Base-by-base conservation (phyloP, 1,139 yeast species). In the Yamadazyma kanchanaburiensis region DNA sequence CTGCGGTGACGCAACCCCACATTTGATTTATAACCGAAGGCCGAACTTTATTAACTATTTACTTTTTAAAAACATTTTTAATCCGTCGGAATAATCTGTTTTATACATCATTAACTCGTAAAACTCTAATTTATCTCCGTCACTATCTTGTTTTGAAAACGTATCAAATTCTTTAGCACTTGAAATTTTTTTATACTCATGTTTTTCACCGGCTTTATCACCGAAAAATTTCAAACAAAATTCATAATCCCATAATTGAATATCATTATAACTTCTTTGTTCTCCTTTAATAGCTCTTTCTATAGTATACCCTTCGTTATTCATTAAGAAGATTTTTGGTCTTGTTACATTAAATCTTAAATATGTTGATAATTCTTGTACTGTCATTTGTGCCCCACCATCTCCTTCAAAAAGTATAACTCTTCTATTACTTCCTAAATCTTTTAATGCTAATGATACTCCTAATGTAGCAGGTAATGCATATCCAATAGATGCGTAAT, bases 351-450 rank as follows among this genome's bases (percentile, higher is more conserved):
- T 64, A 42, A 73, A 66, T 34, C 88, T 71, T 28, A 82, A 57
- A 51, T 72, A 79, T 15, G 86, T 76, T 2, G 91, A 76, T 28
- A 86, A 58, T 53, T 87, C 96, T 55, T 82, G 89, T 27, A 81
- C 70, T 2, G 95, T 85, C 94, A 87, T 83, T 58, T 85, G 94
- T 2, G 95, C 87, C 6, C 94, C 80, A 3, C 96, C 96, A 50
- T 88, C 96, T 28, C 96, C 96, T 61, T 83, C 88, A 16, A 85
- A 63, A 7, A 87, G 60, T 12, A 85, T 58, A 14, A 85, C 70
- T 41, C 94, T 71, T 26, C 80, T 74, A 7, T 45, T 41, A 11
- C 49, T 38, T 6, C 64, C 64, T 32, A 61, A 38, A 48, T 86
- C 94, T 33, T 70, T 65, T 45, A 73, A 64, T 1, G 91, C 95